These are phyloP conservation scores for Tetrapyrgos nigripes DNA, from an alignment of 1,284 basidiomycete species.

Conservation along the genomic window DNA sequence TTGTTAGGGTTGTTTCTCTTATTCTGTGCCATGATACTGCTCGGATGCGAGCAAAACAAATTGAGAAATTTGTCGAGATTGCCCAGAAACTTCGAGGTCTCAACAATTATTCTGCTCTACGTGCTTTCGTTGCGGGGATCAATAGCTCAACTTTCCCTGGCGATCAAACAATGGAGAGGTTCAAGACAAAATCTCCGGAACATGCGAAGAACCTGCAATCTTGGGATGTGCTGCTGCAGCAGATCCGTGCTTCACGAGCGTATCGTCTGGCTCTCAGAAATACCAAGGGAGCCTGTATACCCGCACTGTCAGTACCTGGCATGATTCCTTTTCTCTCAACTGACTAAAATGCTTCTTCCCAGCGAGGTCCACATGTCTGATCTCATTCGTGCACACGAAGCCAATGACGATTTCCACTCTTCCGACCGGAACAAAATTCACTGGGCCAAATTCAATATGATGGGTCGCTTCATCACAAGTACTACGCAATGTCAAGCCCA, in stretches of 20 bases:
- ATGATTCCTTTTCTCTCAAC: slow-evolving; percentile 10
- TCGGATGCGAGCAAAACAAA: slow-evolving; percentile 68
- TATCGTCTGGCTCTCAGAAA: slow-evolving; percentile 82
- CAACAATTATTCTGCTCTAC: slow-evolving; percentile 83
- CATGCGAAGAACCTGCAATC: slow-evolving; percentile 76
- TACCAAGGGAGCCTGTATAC: slow-evolving; percentile 82
- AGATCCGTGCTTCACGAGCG: slow-evolving; percentile 74
- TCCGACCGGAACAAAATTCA: slow-evolving; percentile 72
- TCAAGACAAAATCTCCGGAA: slow-evolving; percentile 65
- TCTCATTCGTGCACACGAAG: slow-evolving; percentile 78
- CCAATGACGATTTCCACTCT: slow-evolving; percentile 69
- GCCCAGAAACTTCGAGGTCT: slow-evolving; percentile 69
- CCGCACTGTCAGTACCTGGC: slow-evolving; percentile 68
- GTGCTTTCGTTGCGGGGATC: slow-evolving; percentile 85
- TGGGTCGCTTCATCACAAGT: slow-evolving; percentile 76
- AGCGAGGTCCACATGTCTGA: slow-evolving; percentile 88
- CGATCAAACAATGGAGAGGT: slow-evolving; percentile 73
- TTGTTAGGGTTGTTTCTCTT: slow-evolving; percentile 72
- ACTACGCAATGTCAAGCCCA: slow-evolving; percentile 77
- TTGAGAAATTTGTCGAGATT: slow-evolving; percentile 81
- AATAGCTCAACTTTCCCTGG: slow-evolving; percentile 74
- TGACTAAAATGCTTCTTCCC: slow-evolving; percentile 14
- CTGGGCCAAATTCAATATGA: slow-evolving; percentile 88
- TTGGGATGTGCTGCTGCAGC: slow-evolving; percentile 78
- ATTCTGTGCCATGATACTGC: slow-evolving; percentile 81